Conservation (phyloP, 2,329 filamentous ascomycete species). For the Pleoardoris graminearum region DNA sequence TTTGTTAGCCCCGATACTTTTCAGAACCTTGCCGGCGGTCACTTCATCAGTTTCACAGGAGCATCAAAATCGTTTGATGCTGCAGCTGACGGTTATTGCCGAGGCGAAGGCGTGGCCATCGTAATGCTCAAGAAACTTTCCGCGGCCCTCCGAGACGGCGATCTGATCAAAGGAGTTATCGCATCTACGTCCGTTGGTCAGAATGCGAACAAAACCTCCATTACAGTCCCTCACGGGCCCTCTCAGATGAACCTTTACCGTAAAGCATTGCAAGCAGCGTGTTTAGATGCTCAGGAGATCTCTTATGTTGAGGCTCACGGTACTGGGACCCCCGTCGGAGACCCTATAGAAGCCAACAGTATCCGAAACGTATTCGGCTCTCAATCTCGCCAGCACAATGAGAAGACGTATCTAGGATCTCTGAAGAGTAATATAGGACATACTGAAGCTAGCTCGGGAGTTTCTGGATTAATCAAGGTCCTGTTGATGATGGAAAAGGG, state of each 20-base stretch:
- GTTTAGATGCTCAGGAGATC: conserved; percentile 6
- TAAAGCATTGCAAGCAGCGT: conserved; percentile 1
- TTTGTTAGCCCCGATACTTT: conserved; percentile 36
- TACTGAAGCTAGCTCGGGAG: conserved; percentile 39
- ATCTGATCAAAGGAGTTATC: conserved; percentile 52
- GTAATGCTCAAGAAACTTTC: conserved; percentile 57
- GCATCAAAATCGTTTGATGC: conserved; percentile 19
- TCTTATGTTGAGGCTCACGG: conserved; percentile 23
- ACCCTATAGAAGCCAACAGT: conserved; percentile 22
- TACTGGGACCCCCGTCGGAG: conserved; percentile 25
- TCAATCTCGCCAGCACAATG: neutral
- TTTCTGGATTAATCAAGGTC: conserved; percentile 31
- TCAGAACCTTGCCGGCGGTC: conserved; percentile 41
- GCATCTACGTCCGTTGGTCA: conserved; percentile 17
- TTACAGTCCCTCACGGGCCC: conserved; percentile 11
- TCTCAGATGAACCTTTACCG: conserved; percentile 13
- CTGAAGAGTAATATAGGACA: conserved; percentile 42
- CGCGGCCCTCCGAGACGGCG: conserved; percentile 56
- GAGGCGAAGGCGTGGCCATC: conserved; percentile 53
- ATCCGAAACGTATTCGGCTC: conserved; percentile 24
- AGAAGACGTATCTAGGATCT: no score
- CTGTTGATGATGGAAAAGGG: conserved; percentile 20
- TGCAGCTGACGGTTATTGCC: conserved; percentile 58
- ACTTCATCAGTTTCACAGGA: conserved; percentile 51
- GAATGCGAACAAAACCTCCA: conserved; percentile 7